Base-by-base conservation (phyloP, 495 filamentous ascomycete genomes). In the Stereocaulon alpinum region DNA sequence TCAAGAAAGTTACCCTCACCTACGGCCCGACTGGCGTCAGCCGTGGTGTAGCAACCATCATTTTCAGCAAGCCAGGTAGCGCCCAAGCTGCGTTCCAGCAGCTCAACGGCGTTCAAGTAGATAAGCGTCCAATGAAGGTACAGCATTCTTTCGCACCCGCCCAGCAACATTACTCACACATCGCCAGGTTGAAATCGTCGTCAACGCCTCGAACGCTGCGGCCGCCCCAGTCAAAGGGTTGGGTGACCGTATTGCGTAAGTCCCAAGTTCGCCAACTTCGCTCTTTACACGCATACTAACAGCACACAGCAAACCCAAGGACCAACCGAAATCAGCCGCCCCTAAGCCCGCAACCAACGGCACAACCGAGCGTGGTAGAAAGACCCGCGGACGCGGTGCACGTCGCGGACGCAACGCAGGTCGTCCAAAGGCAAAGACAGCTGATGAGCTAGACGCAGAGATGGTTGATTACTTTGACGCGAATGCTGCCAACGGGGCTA, bases 21-120 rank as follows among this genome's bases (percentile, higher is more conserved):
- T 97, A 97, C 72, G 92, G 91, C 67, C 88, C 91, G 45, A 89
- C 89, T 68, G 91, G 93, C 52, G 80, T 79, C 34, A 96, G 91
- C 80, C 88, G 90, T 71, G 93, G 93, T 56, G 85, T 91, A 64
- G 89, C 90, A 51, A 86, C 84, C 9, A 83, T 91, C 63, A 76
- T 83, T 61, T 98, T 97, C 76, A 73, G 69, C 67, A 87, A 88
- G 61, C 71, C 83, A 17, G 86, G 86, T 61, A 86, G 84, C 49
- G 94, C 90, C 54, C 81, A 78, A 65, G 88, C 90, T 71, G 93
- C 94, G 30, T 83, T 86, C 57, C 79, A 83, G 65, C 78, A 82
- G n/a, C 77, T 92, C 58, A 93, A 96, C 66, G 89, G 89, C 58
- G 80, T 96, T 56, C 80, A 89, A 18, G 88, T 98, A 55, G 93